Base-by-base conservation (phyloP, 177 flowering plant species). In the Vitis hybrid region DNA sequence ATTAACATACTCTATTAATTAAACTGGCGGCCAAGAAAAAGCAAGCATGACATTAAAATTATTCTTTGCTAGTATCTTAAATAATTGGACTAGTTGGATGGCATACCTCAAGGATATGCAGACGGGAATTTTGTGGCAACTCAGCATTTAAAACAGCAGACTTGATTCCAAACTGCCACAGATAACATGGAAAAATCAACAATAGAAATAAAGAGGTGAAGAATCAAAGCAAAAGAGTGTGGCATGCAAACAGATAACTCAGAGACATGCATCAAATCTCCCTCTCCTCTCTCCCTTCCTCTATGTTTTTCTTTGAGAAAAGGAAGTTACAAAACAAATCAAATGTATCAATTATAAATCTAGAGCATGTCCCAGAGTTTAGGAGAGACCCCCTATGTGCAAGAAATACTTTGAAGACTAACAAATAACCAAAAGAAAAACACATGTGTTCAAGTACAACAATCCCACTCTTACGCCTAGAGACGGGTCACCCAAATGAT, bases 121-220 rank as follows among this genome's bases (percentile, higher is more conserved):
- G 93, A 57, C 98, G 94, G 51, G 99, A 96, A 86, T 93, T 96
- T 66, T 91, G 97, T 6, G 98, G 98, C 84, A 96, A 86, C 79
- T 96, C 99, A 58, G 97, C 90, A 87, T 93, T 93, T 72, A 96
- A 77, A 65, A 96, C 88, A 57, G 95, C 97, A 73, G 97, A 83
- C 73, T 81, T 89, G 67, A 96, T 87, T 49, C 91, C 97, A 85
- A 96, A 96, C 99, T 96, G 93, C 51, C 69, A 80, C 3, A 72
- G 66, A 48, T 16, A 71, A 58, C 13, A 64, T n/a, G 60, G 13
- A 46, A 11, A 51, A 65, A 3, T n/a, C n/a, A 78, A 60, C 14
- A 70, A 57, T 11, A 68, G 15, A 9, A 2, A 48, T 15, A 57
- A 49, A 35, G 55, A 61, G 46, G 14, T 13, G 27, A 66, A 46